Evolutionary conservation across 202 grass and related monocot species (phyloP).

Genomic region (Saccharum hybrid): DNA sequence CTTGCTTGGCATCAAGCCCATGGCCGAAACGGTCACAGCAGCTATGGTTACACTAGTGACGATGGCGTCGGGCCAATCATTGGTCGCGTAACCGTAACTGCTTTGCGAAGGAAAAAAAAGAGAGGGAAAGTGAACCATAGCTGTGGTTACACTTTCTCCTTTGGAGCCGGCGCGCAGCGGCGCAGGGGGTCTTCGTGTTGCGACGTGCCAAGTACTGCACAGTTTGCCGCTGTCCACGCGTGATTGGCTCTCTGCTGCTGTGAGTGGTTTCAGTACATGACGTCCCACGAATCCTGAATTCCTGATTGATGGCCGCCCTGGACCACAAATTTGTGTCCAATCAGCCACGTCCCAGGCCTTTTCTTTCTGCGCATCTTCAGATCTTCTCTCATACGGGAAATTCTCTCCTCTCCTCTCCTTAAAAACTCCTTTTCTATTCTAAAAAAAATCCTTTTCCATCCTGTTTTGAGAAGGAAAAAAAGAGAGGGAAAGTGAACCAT

Average conservation of each 20-base stretch:
- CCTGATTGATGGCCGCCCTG: slow-evolving; percentile 16
- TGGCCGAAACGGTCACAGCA: not conserved
- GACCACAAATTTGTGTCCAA: slow-evolving; percentile 40
- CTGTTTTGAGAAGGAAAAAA: not conserved
- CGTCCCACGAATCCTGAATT: not conserved
- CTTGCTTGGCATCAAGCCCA: not conserved
- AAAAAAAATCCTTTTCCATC: no score
- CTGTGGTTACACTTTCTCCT: not conserved
- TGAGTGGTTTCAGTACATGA: slow-evolving; percentile 34
- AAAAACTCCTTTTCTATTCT: not conserved
- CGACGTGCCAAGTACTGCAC: no score
- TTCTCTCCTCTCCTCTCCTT: not conserved
- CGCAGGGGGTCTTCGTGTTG: not conserved
- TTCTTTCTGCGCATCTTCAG: not conserved
- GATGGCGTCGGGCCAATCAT: slow-evolving; percentile 12
- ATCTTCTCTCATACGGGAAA: slow-evolving; percentile 17
- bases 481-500: not conserved
- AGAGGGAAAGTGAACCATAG: no score
- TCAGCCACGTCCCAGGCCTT: not conserved
- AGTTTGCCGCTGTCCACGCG: slow-evolving; percentile 30
- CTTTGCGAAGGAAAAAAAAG: no score
- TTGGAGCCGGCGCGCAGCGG: not conserved
- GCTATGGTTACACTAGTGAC: not conserved
- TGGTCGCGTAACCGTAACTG: not conserved
- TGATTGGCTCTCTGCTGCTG: slow-evolving; percentile 30